Base-by-base conservation (phyloP, 2,329 filamentous ascomycete species). In the Pseudogymnoascus sp. region DNA sequence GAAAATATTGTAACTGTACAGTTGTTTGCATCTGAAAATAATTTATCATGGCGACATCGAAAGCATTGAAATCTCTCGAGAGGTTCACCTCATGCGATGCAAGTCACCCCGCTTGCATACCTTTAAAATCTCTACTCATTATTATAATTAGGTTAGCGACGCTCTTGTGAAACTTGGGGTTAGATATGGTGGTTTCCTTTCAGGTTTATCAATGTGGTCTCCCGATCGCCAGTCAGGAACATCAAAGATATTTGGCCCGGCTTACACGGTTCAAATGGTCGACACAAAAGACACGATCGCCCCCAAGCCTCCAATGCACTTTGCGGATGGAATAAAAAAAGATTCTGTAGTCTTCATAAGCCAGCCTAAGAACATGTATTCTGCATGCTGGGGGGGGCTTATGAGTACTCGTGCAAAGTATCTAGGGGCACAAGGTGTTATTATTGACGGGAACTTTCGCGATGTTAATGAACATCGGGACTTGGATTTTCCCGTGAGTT, bases 371-470 rank as follows among this genome's bases (percentile, higher is more conserved):
- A 69, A 67, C 1, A 60, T 72, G 7, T 70, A 72, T 53, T 73
- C 70, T 37, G 74, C 75, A 5, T 75, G 73, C 63, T 77, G 71
- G 70, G 76, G 76, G 15, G 76, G 75, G 1, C 63, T 77, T 42
- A 77, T 77, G 75, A 73, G 70, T 33, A 73, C 72, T 5, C 66
- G 74, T 2, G 73, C 74, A 0, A 69, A 74, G 64, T 66, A 69
- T 17, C 65, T 72, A 1, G 75, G 74, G 4, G 75, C 75, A 2
- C 70, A 69, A 4, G 76, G 75, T 15, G 73, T 75, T 3, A 70
- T 77, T 5, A 71, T 77, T 56, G 75, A 77, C 67, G 75, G 76
- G 6, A 70, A 71, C 10, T 74, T 77, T 65, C 67, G 75, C 13
- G 74, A 76, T 64, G 63, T 77, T 4, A 64, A 71, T 21, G 75